Conservation (phyloP, 2,329 filamentous ascomycete species). For the Stromatinia cepivora region DNA sequence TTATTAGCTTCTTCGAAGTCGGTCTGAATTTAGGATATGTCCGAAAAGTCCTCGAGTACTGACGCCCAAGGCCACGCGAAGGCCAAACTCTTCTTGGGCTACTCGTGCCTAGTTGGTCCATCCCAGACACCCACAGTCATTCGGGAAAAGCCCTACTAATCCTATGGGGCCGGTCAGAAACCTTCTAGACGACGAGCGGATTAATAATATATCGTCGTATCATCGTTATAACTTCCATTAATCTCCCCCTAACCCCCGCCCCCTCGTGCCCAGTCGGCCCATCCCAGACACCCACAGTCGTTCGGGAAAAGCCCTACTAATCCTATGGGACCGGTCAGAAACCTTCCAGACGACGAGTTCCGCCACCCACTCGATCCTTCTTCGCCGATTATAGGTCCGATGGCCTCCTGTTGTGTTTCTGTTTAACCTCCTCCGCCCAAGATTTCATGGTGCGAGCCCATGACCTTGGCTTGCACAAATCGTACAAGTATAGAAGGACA, state of each 20-base stretch:
- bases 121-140: not conserved
- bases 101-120: not conserved
- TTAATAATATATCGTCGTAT: no score
- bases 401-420: no score
- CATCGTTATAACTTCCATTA: no score
- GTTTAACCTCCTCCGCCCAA: not conserved
- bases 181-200: not conserved
- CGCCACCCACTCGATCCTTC: not conserved
- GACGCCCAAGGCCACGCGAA: constrained; percentile 7
- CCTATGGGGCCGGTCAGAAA: not conserved
- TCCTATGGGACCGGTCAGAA: not conserved
- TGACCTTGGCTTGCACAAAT: not conserved
- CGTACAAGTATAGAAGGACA: not conserved
- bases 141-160: not conserved
- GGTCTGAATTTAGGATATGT: not conserved
- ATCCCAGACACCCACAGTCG: not conserved
- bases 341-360: not conserved
- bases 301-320: not conserved
- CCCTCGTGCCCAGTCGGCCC: not conserved
- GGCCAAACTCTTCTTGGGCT: constrained; percentile 6
- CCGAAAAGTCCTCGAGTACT: not conserved
- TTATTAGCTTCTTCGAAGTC: constrained; percentile 4
- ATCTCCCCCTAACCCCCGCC: no score
- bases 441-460: not conserved
- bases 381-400: no score